phyloP scores from a whole-genome alignment of 2,329 filamentous ascomycete species.

The Colletotrichum navitas region DNA sequence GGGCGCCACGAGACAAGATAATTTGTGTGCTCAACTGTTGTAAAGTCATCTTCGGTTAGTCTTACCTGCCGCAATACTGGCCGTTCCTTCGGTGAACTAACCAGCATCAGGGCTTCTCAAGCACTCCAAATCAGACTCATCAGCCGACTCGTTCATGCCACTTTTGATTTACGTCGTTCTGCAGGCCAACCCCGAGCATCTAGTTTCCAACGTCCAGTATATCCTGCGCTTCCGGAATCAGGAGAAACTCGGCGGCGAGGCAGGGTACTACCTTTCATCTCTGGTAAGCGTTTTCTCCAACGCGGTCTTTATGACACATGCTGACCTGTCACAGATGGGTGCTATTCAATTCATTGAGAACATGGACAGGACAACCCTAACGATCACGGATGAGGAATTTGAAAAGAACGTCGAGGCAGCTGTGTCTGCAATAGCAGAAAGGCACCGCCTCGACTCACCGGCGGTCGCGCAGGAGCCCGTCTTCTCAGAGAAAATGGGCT shows the following conservation, averaged over 20 bases:
- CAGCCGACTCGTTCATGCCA: conserved; percentile 95
- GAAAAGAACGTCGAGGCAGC: conserved; percentile 96
- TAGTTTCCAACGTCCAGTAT: conserved; percentile 98
- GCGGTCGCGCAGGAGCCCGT: conserved; percentile 53
- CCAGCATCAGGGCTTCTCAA: conserved; percentile 77
- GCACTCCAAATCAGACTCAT: conserved; percentile 93
- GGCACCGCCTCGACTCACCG: conserved; percentile 73
- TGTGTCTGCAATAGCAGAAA: conserved; percentile 94
- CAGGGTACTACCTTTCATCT: conserved; percentile 97
- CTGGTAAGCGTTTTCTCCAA: conserved; percentile 66
- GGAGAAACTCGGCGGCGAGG: conserved; percentile 96
- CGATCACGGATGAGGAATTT: conserved; percentile 94
- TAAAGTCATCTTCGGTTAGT: conserved; percentile 95
- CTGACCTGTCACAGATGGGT: conserved; percentile 70
- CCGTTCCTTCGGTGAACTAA: conserved; percentile 14
- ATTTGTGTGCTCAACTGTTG: conserved; percentile 99
- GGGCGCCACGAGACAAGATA: conserved; percentile 97
- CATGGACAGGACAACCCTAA: conserved; percentile 92
- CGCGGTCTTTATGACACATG: neutral
- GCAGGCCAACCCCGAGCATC: conserved; percentile 92
- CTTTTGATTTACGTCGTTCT: conserved; percentile 96
- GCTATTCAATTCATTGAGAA: conserved; percentile 97
- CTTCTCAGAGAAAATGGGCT: conserved; percentile 60
- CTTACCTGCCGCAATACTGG: no score
- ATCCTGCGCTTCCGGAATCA: conserved; percentile 97